These are phyloP conservation scores for Botrytis tulipae DNA, from an alignment of 2,329 filamentous ascomycete species.

Conservation along the genomic window DNA sequence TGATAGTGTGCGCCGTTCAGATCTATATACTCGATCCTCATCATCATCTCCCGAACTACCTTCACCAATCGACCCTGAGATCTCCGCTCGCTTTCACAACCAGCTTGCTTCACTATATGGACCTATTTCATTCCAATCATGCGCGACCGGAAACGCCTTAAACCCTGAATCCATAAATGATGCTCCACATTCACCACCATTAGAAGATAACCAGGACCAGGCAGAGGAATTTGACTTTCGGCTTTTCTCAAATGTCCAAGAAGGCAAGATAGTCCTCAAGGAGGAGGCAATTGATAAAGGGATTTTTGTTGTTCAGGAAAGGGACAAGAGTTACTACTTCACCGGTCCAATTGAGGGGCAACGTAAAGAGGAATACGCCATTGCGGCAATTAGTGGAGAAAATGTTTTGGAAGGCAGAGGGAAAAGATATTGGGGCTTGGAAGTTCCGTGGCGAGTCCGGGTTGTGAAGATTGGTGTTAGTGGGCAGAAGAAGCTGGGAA, in stretches of 20 bases:
- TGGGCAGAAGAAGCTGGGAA: constrained; percentile 33
- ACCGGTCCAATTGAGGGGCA: constrained; percentile 41
- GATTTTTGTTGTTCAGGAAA: constrained; percentile 42
- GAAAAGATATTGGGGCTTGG: constrained; percentile 54
- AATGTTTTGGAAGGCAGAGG: constrained; percentile 48
- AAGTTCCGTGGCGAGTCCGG: constrained; percentile 59
- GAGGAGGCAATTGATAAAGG: constrained; percentile 43
- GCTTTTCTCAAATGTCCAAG: constrained; percentile 47
- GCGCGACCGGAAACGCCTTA: not conserved
- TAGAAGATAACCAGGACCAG: constrained; percentile 18
- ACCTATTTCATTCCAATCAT: constrained; percentile 15
- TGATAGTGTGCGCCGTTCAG: constrained; percentile 53
- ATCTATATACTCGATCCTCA: constrained; percentile 44
- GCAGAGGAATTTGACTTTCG: constrained; percentile 54
- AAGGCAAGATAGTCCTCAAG: constrained; percentile 50
- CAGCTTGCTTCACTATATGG: constrained; percentile 34
- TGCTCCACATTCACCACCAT: constrained; percentile 12
- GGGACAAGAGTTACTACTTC: constrained; percentile 52
- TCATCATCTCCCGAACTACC: constrained; percentile 26
- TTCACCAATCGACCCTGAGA: constrained; percentile 31
- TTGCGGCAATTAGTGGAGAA: constrained; percentile 52
- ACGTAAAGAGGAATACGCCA: constrained; percentile 43
- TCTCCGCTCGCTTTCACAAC: constrained; percentile 25
- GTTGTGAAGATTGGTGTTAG: constrained; percentile 41
- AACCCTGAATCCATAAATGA: constrained; percentile 32